Evolutionary conservation across 805 yeast species (phyloP).

Genomic region (Candida ponderosae): DNA sequence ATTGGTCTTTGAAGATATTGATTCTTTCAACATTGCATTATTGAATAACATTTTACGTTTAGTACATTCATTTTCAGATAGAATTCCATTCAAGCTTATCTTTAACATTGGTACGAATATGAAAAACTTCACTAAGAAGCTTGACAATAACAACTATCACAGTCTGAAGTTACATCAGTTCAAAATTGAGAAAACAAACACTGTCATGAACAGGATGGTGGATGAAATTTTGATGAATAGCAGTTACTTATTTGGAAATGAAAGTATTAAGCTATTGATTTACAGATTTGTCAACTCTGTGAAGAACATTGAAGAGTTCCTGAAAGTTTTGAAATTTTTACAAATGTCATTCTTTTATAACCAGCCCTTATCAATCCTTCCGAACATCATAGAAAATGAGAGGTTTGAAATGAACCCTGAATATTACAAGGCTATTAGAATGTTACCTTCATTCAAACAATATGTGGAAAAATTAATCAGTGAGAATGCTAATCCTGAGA

Average conservation of each 20-base stretch:
- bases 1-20: constrained; percentile 17
- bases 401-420: constrained; percentile 1
- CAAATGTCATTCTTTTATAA: constrained; percentile 18
- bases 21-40: constrained; percentile 13
- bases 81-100: constrained; percentile 16
- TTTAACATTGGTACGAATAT: constrained; percentile 17
- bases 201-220: constrained; percentile 15
- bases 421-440: constrained; percentile 20
- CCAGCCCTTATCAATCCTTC: constrained; percentile 12
- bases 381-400: constrained; percentile 2
- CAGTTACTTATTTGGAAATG: constrained; percentile 11
- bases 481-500: constrained; percentile 2
- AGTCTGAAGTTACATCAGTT: constrained; percentile 9
- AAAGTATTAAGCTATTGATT: constrained; percentile 11
- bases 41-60: constrained; percentile 14
- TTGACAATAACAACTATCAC: constrained; percentile 10
- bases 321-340: constrained; percentile 14
- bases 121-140: constrained; percentile 10
- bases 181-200: constrained; percentile 17
- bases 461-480: constrained; percentile 12
- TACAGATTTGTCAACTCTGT: constrained; percentile 14
- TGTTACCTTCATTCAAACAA: constrained; percentile 26
- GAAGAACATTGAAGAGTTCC: constrained; percentile 17
- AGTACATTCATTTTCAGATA: constrained; percentile 7
- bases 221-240: constrained; percentile 12